phyloP scores from a whole-genome alignment of 345 rosid species.

The Eucalyptus sp. region DNA sequence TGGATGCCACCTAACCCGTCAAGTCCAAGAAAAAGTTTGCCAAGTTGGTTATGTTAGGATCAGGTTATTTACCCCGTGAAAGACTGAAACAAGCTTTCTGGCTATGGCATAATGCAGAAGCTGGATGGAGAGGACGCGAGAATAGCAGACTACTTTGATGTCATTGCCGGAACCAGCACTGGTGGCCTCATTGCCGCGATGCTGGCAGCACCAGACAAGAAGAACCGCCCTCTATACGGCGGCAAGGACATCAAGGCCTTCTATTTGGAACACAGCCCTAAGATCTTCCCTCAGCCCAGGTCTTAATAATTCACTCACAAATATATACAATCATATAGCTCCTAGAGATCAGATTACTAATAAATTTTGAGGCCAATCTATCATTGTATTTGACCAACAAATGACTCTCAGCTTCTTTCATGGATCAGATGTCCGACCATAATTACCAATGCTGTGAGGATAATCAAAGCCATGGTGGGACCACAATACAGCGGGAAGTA shows the following conservation, averaged over 20 bases:
- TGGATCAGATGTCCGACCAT: not conserved
- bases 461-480: constrained; percentile 32
- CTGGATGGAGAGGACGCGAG: constrained; percentile 58
- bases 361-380: not conserved
- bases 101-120: constrained; percentile 17
- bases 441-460: constrained; percentile 13
- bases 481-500: constrained; percentile 57
- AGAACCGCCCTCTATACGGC: constrained; percentile 49
- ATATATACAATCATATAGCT: not conserved
- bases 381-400: not conserved
- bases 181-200: constrained; percentile 69
- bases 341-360: not conserved
- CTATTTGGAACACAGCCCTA: constrained; percentile 35
- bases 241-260: constrained; percentile 53
- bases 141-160: constrained; percentile 65
- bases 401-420: not conserved
- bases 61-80: not conserved
- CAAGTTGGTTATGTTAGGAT: not conserved
- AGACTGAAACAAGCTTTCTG: not conserved
- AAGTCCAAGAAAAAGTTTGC: not conserved
- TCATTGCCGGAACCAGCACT: constrained; percentile 57
- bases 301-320: not conserved
- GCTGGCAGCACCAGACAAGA: constrained; percentile 44
- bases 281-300: constrained; percentile 44
- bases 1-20: not conserved